Conservation (phyloP, 2,329 filamentous ascomycete species). For the Chrysosporium keratinophilum region DNA sequence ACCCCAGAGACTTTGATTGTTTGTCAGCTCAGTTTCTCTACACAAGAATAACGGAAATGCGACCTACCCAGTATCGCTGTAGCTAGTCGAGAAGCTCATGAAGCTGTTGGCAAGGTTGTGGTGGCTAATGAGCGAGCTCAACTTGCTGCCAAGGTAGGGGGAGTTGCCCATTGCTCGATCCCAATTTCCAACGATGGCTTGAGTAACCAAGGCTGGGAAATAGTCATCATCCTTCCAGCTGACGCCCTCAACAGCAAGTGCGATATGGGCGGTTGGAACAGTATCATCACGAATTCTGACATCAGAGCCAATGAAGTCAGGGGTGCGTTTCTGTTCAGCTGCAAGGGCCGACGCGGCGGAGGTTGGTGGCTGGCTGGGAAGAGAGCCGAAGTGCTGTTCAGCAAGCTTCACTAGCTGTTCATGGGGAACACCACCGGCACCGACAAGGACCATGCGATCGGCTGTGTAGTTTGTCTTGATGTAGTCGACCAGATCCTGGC, state of each 20-base stretch:
- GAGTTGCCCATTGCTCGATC: slow-evolving; percentile 98
- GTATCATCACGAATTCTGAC: slow-evolving; percentile 92
- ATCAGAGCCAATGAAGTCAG: slow-evolving; percentile 94
- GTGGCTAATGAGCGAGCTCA: slow-evolving; percentile 87
- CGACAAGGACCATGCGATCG: slow-evolving; percentile 97
- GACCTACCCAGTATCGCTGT: slow-evolving; percentile 93
- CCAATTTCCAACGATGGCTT: slow-evolving; percentile 99
- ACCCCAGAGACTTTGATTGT: slow-evolving; percentile 72
- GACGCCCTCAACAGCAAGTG: slow-evolving; percentile 96
- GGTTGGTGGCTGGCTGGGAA: slow-evolving; percentile 66
- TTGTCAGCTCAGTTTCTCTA: background rate
- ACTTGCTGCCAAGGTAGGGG: slow-evolving; percentile 94
- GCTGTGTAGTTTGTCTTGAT: slow-evolving; percentile 99
- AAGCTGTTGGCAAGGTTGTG: slow-evolving; percentile 97
- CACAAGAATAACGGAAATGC: background rate
- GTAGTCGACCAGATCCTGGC: slow-evolving; percentile 83
- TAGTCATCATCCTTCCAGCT: slow-evolving; percentile 99
- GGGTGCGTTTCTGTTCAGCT: slow-evolving; percentile 70
- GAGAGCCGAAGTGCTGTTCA: slow-evolving; percentile 81
- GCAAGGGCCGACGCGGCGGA: slow-evolving; percentile 61
- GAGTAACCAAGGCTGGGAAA: slow-evolving; percentile 93
- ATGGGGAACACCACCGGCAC: slow-evolving; percentile 87
- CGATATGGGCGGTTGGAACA: slow-evolving; percentile 92
- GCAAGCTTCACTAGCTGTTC: slow-evolving; percentile 88
- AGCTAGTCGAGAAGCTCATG: slow-evolving; percentile 99